Percentiles rank a stretch among this genome's conserved stretches.
Evolutionary conservation across 257 asterid species (phyloP).

Genomic region (Primulina eburnea): DNA sequence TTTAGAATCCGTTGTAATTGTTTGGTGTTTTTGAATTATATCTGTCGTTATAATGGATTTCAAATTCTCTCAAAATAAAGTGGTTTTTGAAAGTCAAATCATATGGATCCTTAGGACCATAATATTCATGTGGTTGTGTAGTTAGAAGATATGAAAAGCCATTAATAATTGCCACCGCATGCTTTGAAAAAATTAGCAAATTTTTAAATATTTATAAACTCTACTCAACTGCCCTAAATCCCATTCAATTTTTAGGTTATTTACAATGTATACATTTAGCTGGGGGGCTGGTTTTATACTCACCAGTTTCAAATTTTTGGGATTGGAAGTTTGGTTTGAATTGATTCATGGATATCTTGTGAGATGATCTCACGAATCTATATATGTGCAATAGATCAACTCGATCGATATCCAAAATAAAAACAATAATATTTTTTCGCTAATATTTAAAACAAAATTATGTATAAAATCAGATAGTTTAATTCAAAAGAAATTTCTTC

Average conservation of each 20-base stretch:
- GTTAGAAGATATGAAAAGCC: constrained; percentile 12
- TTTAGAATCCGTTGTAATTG: too few species aligned
- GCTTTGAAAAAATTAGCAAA: not conserved
- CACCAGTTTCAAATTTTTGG: not conserved
- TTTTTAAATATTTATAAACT: not conserved
- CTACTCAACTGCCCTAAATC: not conserved
- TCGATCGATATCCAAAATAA: too few species aligned
- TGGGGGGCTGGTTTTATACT: not conserved
- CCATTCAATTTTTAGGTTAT: not conserved
- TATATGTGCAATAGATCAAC: too few species aligned
- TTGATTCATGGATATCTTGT: too few species aligned
- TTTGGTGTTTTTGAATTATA: too few species aligned
- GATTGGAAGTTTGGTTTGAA: not conserved
- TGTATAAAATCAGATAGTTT: too few species aligned
- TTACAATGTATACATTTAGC: not conserved
- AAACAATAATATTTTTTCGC: too few species aligned
- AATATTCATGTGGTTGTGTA: constrained; percentile 33
- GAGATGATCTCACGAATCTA: too few species aligned
- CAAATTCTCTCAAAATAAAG: too few species aligned
- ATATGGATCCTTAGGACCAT: constrained; percentile 4
- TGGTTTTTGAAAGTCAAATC: not conserved
- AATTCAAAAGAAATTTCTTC: too few species aligned
- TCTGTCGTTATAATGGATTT: too few species aligned
- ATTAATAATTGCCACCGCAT: constrained; percentile 26
- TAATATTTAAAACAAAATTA: too few species aligned